phyloP scores from a whole-genome alignment of 768 basidiomycete genomes.

The Calocybe gangraenosa region DNA sequence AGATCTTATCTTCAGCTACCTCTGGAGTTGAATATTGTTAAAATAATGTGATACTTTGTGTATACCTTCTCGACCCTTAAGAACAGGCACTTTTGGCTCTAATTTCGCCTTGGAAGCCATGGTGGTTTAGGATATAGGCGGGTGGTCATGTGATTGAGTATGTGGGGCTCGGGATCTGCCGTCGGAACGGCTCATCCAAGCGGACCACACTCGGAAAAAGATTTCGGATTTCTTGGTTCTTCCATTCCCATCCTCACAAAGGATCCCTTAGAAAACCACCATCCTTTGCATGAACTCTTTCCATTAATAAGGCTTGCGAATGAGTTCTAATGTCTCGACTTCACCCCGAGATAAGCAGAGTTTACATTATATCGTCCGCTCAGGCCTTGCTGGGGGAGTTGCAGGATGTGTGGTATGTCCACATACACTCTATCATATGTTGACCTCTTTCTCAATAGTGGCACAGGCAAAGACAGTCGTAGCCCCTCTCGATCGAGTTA shows the following conservation, averaged over 20 bases:
- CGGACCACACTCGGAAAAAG: conserved; percentile 4
- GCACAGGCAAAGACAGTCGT: conserved; percentile 88
- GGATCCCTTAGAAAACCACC: not conserved
- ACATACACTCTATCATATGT: conserved; percentile 8
- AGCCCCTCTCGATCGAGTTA: conserved; percentile 95
- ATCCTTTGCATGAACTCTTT: conserved; percentile 29
- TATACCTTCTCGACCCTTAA: conserved; percentile 75
- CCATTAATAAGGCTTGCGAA: conserved; percentile 35
- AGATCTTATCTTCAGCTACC: conserved; percentile 68
- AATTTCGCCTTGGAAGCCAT: conserved; percentile 54
- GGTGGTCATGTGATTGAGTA: too few species aligned
- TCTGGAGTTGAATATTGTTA: not conserved
- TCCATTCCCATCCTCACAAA: not conserved
- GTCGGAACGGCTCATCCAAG: conserved; percentile 10
- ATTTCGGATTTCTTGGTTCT: conserved; percentile 2
- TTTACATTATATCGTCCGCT: conserved; percentile 64
- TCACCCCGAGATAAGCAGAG: conserved; percentile 49
- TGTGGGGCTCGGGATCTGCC: conserved; percentile 4
- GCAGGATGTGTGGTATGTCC: conserved; percentile 87
- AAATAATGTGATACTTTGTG: not conserved
- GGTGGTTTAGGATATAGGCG: conserved; percentile 3
- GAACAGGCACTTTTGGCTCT: conserved; percentile 47
- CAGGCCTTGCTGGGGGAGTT: conserved; percentile 88
- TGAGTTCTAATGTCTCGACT: conserved; percentile 56
- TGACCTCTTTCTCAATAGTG: not conserved